A percentile compares a stretch with the other conserved stretches of the same genome.
Conservation (phyloP, 176 grass and related monocot species). For the Areca catechu region DNA sequence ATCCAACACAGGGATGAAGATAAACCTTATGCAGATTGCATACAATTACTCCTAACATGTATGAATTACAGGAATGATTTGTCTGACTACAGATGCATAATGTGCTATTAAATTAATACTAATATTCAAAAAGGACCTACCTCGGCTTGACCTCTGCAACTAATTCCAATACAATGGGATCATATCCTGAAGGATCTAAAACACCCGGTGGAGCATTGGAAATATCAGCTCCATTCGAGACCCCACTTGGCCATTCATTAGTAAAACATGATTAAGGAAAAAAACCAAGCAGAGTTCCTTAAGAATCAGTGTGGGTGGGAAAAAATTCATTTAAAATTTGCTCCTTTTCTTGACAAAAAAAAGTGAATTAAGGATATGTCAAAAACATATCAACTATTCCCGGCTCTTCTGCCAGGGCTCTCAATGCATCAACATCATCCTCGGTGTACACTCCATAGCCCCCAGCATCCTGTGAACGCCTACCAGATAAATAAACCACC, state of each 20-base stretch:
- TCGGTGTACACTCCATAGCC: constrained; percentile 44
- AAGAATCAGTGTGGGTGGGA: not conserved
- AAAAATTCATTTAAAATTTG: too few species aligned
- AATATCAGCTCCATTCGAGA: constrained; percentile 46
- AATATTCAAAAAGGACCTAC: constrained; percentile 16
- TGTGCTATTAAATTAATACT: too few species aligned
- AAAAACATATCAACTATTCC: constrained; percentile 76
- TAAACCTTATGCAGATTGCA: too few species aligned
- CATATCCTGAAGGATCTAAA: constrained; percentile 48
- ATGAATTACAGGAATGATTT: not conserved
- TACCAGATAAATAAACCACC: constrained; percentile 74
- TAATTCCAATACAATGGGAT: constrained; percentile 54
- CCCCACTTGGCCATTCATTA: constrained; percentile 89
- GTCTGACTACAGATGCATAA: not conserved
- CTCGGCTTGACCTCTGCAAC: constrained; percentile 77
- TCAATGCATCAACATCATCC: constrained; percentile 80
- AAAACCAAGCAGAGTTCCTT: not conserved
- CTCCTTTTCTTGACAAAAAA: too few species aligned
- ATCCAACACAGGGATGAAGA: too few species aligned
- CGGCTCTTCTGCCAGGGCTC: constrained; percentile 61
- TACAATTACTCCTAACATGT: not conserved
- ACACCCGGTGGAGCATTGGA: constrained; percentile 37
- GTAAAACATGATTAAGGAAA: constrained; percentile 56
- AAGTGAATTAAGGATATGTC: constrained; percentile 66
- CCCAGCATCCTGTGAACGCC: constrained; percentile 22